Conservation (phyloP, 2,329 filamentous ascomycete species). For the Pezicula rhizophila region DNA sequence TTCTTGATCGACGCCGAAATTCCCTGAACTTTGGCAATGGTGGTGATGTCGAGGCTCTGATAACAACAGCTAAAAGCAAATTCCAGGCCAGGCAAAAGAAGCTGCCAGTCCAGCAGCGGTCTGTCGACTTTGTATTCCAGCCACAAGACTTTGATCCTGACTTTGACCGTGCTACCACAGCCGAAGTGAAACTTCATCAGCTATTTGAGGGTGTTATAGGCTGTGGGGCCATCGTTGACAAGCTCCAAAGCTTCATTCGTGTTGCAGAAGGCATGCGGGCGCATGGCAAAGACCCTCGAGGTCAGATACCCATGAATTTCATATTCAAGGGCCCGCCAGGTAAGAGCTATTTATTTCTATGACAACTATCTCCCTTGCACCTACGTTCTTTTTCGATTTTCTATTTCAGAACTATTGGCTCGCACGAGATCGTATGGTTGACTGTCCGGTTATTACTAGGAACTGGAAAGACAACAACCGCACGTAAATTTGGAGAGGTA, state of each 20-base stretch:
- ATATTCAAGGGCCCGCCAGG: constrained; percentile 51
- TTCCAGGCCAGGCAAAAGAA: constrained; percentile 19
- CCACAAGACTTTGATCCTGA: constrained; percentile 46
- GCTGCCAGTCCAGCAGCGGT: constrained; percentile 7
- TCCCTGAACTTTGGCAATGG: constrained; percentile 66
- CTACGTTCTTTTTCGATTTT: constrained; percentile 40
- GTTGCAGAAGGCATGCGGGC: constrained; percentile 38
- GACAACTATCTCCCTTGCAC: too few species aligned
- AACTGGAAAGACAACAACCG: constrained; percentile 69
- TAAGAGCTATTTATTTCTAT: constrained; percentile 29
- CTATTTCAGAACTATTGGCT: neutral
- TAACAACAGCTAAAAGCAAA: constrained; percentile 41
- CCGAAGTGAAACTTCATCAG: constrained; percentile 34
- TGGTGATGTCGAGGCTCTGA: constrained; percentile 67
- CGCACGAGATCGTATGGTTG: neutral
- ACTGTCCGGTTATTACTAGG: constrained; percentile 29
- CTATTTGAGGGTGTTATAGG: constrained; percentile 47
- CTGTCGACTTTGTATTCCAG: constrained; percentile 20
- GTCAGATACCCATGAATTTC: constrained; percentile 50
- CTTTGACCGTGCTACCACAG: constrained; percentile 37
- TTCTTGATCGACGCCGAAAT: constrained; percentile 56
- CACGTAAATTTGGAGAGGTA: constrained; percentile 67
- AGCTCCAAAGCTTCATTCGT: constrained; percentile 42
- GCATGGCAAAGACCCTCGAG: constrained; percentile 41
- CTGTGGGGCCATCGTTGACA: constrained; percentile 40